These are phyloP conservation scores for Lactarius deliciosus DNA, from an alignment of 768 basidiomycete genomes.

Conservation along the genomic window DNA sequence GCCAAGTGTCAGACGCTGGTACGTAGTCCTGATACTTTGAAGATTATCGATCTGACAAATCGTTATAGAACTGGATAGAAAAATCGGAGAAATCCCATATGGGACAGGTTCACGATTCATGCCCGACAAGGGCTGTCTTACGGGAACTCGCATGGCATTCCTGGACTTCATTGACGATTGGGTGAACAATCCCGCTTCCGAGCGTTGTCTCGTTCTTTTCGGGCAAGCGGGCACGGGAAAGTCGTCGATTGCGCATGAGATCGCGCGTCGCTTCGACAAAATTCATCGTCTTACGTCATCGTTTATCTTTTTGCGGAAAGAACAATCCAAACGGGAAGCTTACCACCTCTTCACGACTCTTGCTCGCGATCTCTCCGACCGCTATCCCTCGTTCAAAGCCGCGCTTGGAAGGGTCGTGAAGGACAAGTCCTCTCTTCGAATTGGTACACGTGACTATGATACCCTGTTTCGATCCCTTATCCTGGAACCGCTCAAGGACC, in stretches of 20 bases:
- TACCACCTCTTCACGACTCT: background rate
- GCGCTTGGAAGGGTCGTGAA: background rate
- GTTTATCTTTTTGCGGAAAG: background rate
- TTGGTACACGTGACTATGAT: background rate
- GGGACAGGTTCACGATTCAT: background rate
- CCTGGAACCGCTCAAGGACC: background rate
- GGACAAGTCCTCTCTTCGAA: background rate
- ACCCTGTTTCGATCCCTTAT: background rate
- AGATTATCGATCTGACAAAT: background rate
- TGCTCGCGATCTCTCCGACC: background rate
- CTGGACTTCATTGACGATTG: background rate
- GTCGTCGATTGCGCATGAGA: background rate
- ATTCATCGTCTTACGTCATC: background rate
- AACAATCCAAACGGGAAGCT: background rate
- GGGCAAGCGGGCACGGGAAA: slow-evolving; percentile 2
- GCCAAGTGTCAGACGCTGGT: background rate
- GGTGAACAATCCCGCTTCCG: background rate
- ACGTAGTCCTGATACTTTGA: background rate
- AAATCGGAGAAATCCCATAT: background rate
- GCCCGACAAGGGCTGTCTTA: background rate
- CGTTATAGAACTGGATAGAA: background rate
- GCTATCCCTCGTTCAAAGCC: background rate
- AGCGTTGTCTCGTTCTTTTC: background rate
- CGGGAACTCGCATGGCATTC: background rate
- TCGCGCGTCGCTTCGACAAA: background rate